These are phyloP conservation scores for Phanerodontia chrysosporium DNA, from an alignment of 768 basidiomycete genomes.

Conservation along the genomic window DNA sequence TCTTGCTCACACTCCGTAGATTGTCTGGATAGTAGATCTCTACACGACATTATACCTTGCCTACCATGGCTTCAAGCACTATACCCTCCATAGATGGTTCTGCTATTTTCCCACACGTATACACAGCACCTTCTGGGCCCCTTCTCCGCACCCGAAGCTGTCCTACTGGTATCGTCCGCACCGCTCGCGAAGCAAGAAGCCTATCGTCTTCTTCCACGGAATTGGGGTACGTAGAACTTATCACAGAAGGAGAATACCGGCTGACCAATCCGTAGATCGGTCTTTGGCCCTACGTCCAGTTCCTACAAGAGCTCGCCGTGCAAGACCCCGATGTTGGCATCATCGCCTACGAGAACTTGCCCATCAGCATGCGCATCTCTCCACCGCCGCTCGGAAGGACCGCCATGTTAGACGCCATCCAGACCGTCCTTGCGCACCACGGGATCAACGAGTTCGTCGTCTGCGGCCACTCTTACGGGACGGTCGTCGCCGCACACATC, in stretches of 20 bases:
- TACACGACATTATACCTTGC: conserved; percentile 37
- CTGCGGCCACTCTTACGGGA: conserved; percentile 60
- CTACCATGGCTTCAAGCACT: conserved; percentile 50
- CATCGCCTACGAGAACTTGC: conserved; percentile 55
- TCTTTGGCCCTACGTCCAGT: conserved; percentile 50
- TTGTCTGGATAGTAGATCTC: conserved; percentile 49
- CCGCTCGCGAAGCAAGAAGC: conserved; percentile 39
- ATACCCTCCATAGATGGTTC: conserved; percentile 33
- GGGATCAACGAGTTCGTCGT: conserved; percentile 38
- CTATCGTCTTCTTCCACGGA: conserved; percentile 64
- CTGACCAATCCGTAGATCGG: conserved; percentile 47
- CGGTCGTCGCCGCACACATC: conserved; percentile 51
- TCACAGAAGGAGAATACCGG: not conserved
- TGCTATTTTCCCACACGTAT: conserved; percentile 52
- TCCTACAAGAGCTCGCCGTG: conserved; percentile 42
- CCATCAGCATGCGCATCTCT: conserved; percentile 59
- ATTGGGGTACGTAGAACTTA: conserved; percentile 54
- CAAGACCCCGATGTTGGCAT: conserved; percentile 51
- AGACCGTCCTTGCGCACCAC: conserved; percentile 41
- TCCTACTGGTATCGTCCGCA: conserved; percentile 51
- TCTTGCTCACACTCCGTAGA: conserved; percentile 30
- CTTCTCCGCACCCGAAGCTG: conserved; percentile 30
- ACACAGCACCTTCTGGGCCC: conserved; percentile 39
- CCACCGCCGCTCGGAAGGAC: conserved; percentile 40
- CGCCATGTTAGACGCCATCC: conserved; percentile 39